A percentile compares a stretch with the other conserved stretches of the same genome.
Evolutionary conservation across 192 early-diverging fungal species (phyloP).

Genomic region (Radiomyces spectabilis): DNA sequence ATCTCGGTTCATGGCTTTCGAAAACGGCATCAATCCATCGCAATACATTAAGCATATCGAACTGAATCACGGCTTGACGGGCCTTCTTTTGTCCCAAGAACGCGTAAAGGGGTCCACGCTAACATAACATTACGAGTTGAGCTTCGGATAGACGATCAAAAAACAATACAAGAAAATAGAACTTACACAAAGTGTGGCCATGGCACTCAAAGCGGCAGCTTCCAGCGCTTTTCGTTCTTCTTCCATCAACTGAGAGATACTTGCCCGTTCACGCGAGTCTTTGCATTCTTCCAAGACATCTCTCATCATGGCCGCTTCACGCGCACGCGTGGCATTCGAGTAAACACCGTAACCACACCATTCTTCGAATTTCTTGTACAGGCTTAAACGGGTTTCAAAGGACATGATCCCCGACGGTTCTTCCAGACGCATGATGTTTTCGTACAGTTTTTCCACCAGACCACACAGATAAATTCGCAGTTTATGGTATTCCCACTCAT

Average conservation of each 20-base stretch:
- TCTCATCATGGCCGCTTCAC: slow-evolving; percentile 61
- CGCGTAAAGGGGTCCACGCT: slow-evolving; percentile 41
- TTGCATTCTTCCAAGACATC: slow-evolving; percentile 56
- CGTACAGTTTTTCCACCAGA: slow-evolving; percentile 81
- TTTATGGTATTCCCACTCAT: slow-evolving; percentile 84
- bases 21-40: slow-evolving; percentile 61
- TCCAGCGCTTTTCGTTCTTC: slow-evolving; percentile 72
- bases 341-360: slow-evolving; percentile 87
- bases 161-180: background rate
- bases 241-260: slow-evolving; percentile 59
- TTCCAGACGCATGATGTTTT: slow-evolving; percentile 48
- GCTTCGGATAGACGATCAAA: too few species aligned
- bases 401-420: slow-evolving; percentile 50
- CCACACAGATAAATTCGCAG: slow-evolving; percentile 86
- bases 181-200: slow-evolving; percentile 78
- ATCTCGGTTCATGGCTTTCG: slow-evolving; percentile 44
- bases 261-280: slow-evolving; percentile 60
- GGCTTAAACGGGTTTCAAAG: slow-evolving; percentile 62
- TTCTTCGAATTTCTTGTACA: slow-evolving; percentile 83
- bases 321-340: slow-evolving; percentile 43
- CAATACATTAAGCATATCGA: slow-evolving; percentile 47
- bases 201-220: slow-evolving; percentile 73
- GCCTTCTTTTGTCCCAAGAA: slow-evolving; percentile 32
- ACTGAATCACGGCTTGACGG: slow-evolving; percentile 27
- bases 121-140: too few species aligned